Conservation (phyloP, 1,284 basidiomycete genomes). For the Coniophora puteana region DNA sequence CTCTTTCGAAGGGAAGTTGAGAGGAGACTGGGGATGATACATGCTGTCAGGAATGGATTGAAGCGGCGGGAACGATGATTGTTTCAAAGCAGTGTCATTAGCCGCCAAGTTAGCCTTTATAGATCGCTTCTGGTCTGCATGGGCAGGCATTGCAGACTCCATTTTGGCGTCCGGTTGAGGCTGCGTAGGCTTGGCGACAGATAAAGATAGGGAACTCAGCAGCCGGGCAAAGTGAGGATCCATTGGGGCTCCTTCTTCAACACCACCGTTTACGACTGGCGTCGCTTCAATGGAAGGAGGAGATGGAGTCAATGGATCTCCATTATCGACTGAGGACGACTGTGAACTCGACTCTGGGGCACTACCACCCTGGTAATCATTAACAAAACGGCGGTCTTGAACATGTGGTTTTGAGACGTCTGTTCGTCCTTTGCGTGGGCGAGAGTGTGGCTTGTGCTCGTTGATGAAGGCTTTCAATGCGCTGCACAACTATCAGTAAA, state of each 20-base stretch:
- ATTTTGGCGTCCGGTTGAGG: slow-evolving; percentile 7
- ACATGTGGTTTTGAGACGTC: slow-evolving; percentile 27
- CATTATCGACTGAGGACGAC: slow-evolving; percentile 56
- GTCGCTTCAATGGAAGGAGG: slow-evolving; percentile 46
- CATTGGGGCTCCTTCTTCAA: too few species aligned
- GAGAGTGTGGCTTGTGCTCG: slow-evolving; percentile 48
- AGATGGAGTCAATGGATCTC: slow-evolving; percentile 61
- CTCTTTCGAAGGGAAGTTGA: slow-evolving; percentile 5
- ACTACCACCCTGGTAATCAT: slow-evolving; percentile 18
- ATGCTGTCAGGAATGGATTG: slow-evolving; percentile 11
- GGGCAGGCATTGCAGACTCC: slow-evolving; percentile 3
- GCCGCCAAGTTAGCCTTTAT: too few species aligned
- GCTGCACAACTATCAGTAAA: slow-evolving; percentile 32
- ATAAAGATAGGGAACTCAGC: slow-evolving; percentile 58
- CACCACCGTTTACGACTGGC: slow-evolving; percentile 15
- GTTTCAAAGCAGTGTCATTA: too few species aligned
- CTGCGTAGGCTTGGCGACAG: slow-evolving; percentile 38
- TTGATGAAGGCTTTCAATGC: slow-evolving; percentile 64
- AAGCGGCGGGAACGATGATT: slow-evolving; percentile 9
- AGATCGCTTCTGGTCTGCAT: too few species aligned
- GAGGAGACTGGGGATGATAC: slow-evolving; percentile 21
- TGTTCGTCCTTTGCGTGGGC: slow-evolving; percentile 24
- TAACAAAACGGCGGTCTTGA: neutral
- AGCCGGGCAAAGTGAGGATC: slow-evolving; percentile 72
- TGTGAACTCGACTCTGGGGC: slow-evolving; percentile 65